Percentiles rank a stretch among this genome's conserved stretches.
Conservation (phyloP, 1,284 basidiomycete species). For the Tylopilus sp. region DNA sequence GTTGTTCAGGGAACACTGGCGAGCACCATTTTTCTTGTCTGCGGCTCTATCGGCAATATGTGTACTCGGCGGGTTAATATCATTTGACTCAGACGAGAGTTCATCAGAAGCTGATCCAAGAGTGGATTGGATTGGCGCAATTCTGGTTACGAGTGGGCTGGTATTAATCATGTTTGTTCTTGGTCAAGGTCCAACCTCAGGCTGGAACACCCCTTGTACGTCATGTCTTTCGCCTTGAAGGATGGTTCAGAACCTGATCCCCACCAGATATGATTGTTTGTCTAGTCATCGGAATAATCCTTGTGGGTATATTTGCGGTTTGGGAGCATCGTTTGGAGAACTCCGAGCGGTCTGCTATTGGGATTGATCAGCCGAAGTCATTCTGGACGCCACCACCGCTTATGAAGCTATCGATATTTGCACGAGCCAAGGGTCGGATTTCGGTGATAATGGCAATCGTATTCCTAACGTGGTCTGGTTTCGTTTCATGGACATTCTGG, state of each 20-base stretch:
- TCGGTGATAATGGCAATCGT: conserved; percentile 59
- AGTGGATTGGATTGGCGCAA: conserved; percentile 83
- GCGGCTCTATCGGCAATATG: conserved; percentile 54
- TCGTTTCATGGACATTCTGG: conserved; percentile 53
- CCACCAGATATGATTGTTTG: conserved; percentile 49
- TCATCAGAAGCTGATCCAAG: conserved; percentile 53
- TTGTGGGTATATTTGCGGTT: conserved; percentile 53
- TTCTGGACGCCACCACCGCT: conserved; percentile 56
- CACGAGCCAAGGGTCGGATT: conserved; percentile 58
- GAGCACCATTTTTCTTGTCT: conserved; percentile 56
- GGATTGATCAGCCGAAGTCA: conserved; percentile 18
- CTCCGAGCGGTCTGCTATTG: conserved; percentile 20
- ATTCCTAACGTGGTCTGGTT: conserved; percentile 63
- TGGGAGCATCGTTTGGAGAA: conserved; percentile 63
- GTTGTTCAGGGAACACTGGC: conserved; percentile 51
- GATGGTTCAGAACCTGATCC: conserved; percentile 3
- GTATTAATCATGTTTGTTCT: conserved; percentile 80
- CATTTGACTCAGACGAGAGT: conserved; percentile 53
- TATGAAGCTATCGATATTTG: conserved; percentile 63
- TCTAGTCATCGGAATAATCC: conserved; percentile 54
- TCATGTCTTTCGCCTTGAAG: neutral
- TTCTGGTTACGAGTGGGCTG: conserved; percentile 71
- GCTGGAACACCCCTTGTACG: conserved; percentile 78
- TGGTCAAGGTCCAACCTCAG: conserved; percentile 69
- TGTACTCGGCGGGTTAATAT: conserved; percentile 48